Conservation (phyloP, 495 filamentous ascomycete genomes). For the Cudoniella acicularis region DNA sequence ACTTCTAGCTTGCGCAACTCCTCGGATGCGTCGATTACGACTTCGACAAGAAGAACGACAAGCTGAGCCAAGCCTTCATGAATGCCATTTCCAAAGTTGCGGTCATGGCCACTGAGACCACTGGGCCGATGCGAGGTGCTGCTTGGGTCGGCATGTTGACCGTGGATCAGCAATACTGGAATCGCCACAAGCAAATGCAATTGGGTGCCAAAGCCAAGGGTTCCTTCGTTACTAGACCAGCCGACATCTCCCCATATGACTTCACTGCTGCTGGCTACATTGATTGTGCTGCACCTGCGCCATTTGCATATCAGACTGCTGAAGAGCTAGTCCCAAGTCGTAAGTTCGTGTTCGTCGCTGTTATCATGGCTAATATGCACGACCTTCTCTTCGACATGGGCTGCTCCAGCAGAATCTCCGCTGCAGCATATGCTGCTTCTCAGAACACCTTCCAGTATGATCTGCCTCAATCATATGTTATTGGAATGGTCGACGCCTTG, state of each 20-base stretch:
- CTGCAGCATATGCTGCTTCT: not conserved
- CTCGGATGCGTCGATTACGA: not conserved
- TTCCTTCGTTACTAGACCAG: not conserved
- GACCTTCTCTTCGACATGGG: not conserved
- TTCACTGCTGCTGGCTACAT: not conserved
- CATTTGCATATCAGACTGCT: not conserved
- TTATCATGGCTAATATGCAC: not conserved
- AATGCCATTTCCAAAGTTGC: not conserved
- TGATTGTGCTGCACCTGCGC: not conserved
- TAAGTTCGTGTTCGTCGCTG: not conserved
- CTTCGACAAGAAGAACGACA: not conserved
- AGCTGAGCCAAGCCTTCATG: not conserved
- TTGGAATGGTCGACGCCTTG: not conserved
- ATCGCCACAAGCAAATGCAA: not conserved
- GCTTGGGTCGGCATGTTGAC: not conserved
- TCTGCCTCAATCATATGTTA: not conserved
- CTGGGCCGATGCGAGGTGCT: not conserved
- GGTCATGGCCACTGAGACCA: not conserved
- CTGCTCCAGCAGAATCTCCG: not conserved
- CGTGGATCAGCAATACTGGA: not conserved
- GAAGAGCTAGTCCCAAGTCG: not conserved
- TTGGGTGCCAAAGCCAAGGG: not conserved
- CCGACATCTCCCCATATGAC: not conserved
- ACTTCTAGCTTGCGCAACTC: not conserved
- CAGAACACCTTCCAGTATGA: not conserved